Evolutionary conservation across 2,329 filamentous ascomycete genomes (phyloP).

Genomic region (Diplodia sapinea): DNA sequence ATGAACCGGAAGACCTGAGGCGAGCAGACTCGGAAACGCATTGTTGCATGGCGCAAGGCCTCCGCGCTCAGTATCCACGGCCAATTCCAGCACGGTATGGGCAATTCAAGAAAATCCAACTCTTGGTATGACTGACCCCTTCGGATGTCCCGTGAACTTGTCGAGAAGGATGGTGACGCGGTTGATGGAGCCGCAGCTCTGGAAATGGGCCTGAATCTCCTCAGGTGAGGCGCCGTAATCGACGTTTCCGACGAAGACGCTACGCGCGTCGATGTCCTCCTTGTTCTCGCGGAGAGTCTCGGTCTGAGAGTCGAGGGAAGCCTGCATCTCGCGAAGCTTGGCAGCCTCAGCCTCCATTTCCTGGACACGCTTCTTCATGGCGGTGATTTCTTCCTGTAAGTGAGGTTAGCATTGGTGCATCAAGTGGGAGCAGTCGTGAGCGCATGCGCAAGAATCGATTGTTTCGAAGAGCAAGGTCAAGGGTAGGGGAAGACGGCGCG

Average conservation of each 20-base stretch:
- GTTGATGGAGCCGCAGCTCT: slow-evolving; percentile 96
- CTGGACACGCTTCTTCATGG: slow-evolving; percentile 60
- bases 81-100: background rate
- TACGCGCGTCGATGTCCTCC: slow-evolving; percentile 92
- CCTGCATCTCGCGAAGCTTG: slow-evolving; percentile 62
- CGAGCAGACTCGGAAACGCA: background rate
- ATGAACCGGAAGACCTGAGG: background rate
- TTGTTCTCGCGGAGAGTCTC: slow-evolving; percentile 88
- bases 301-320: slow-evolving; percentile 77
- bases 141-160: slow-evolving; percentile 99
- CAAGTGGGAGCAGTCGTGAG: background rate
- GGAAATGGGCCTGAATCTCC: slow-evolving; percentile 98
- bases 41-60: background rate
- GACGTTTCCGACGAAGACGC: slow-evolving; percentile 98
- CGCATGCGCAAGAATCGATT: background rate
- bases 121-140: slow-evolving; percentile 74
- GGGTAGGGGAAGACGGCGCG: background rate
- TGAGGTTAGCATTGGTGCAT: slow-evolving; percentile 5
- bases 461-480: background rate
- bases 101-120: slow-evolving; percentile 43
- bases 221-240: slow-evolving; percentile 97
- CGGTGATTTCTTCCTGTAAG: slow-evolving; percentile 51
- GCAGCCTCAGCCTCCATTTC: slow-evolving; percentile 65
- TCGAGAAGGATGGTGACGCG: slow-evolving; percentile 96
- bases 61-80: background rate